Evolutionary conservation across 106 monocot species (phyloP), one percentile per base, ranked within the genome.

Genomic region (Chionographis japonica): DNA sequence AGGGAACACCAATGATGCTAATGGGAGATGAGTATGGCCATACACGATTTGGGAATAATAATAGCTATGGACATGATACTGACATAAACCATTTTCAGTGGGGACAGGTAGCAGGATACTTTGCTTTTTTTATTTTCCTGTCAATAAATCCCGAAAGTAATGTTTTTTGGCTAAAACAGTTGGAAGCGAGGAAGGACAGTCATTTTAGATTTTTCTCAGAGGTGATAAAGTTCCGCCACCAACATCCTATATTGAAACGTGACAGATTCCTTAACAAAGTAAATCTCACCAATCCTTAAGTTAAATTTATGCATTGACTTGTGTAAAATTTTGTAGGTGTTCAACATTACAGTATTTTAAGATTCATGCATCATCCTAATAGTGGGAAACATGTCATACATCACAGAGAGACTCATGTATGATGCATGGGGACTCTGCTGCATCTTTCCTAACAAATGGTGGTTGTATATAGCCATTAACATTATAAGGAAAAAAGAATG

Each of bases 11-110:
- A 52, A 99, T 99, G 93, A 93, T 99, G 75, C 40, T 93, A 10
- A 99, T 93, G 93, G 98, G 90, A 69, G 98, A 99, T 84, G 98
- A 99, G 68, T 99, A 99, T 84, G 93, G 79, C 14, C 98, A 99
- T 75, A 99, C 93, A 55, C 86, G 93, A 17, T 79, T 79, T 80
- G 98, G 98, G 76, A 99, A 99, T 70, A 99, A 93, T 73, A 99
- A 99, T 77, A 90, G 90, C 61, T 99, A 99, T 78, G 98, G 98
- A 11, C 98, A 93, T 78, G 98, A 99, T 71, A 93, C 80, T 79
- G 65, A 62, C 66, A 74, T 99, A 62, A 99, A 93, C 71, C 71
- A 99, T 85, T 93, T 93, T 46, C 90, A 93, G 37, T 99, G 98
- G 98, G 58, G 42, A 67, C 78, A 93, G 85, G 98, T 99, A 58